Percentiles rank a stretch among this genome's conserved stretches.
These are phyloP conservation scores for Fraxinus baroniana DNA, from an alignment of 305 asterid species.

Conservation along the genomic window DNA sequence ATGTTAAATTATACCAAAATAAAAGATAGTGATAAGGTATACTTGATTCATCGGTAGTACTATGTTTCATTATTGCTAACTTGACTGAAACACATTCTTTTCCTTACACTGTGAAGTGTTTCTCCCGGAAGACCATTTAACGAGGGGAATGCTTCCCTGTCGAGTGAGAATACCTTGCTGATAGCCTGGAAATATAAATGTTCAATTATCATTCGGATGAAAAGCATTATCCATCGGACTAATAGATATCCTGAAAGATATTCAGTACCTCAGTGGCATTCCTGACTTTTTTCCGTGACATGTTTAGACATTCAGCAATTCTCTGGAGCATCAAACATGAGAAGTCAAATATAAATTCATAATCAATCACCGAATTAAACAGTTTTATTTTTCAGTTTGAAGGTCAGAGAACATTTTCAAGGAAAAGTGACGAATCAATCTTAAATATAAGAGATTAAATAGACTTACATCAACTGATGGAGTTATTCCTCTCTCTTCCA, in stretches of 20 bases:
- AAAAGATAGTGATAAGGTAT: not conserved
- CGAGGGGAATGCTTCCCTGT: constrained; percentile 88
- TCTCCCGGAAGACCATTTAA: constrained; percentile 86
- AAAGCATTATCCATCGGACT: constrained; percentile 2
- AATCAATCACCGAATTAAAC: constrained; percentile 6
- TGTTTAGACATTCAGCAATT: constrained; percentile 79
- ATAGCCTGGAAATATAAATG: constrained; percentile 54
- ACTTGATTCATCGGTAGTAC: not conserved
- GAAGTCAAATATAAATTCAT: constrained; percentile 9
- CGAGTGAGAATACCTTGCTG: constrained; percentile 88
- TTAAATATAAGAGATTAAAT: not conserved
- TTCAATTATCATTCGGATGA: constrained; percentile 16
- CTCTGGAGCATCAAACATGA: constrained; percentile 48
- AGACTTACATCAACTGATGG: constrained; percentile 81
- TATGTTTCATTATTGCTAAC: constrained; percentile 1
- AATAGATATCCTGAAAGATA: constrained; percentile 4
- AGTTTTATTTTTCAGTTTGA: not conserved
- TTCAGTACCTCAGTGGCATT: constrained; percentile 93
- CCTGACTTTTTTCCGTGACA: constrained; percentile 86
- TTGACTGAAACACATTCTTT: constrained; percentile 1
- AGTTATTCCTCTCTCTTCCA: constrained; percentile 74
- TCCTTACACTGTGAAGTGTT: constrained; percentile 82
- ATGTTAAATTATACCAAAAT: constrained; percentile 2
- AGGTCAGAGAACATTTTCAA: not conserved
- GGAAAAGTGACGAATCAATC: not conserved